Conservation (phyloP, 805 yeast genomes). For the Scheffersomyces spartinae region DNA sequence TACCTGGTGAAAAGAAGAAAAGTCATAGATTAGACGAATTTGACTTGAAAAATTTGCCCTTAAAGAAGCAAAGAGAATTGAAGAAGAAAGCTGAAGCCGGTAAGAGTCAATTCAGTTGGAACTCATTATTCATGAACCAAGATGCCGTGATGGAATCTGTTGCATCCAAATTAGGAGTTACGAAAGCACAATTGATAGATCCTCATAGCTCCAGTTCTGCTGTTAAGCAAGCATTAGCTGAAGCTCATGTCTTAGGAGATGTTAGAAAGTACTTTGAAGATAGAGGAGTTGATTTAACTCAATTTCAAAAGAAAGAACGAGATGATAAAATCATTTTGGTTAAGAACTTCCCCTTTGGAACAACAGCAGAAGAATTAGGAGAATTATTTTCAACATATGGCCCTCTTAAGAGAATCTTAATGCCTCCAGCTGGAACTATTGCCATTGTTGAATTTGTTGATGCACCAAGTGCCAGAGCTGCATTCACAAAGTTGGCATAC, state of each 20-base stretch:
- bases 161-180: conserved; percentile 71
- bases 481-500: conserved; percentile 79
- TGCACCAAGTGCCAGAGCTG: conserved; percentile 74
- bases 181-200: conserved; percentile 76
- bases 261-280: conserved; percentile 79
- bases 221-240: conserved; percentile 94
- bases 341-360: conserved; percentile 86
- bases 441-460: conserved; percentile 88
- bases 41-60: conserved; percentile 80
- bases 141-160: conserved; percentile 91
- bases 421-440: conserved; percentile 96
- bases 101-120: conserved; percentile 87
- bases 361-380: conserved; percentile 67
- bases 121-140: conserved; percentile 77
- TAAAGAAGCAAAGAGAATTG: conserved; percentile 82
- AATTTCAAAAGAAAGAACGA: conserved; percentile 54
- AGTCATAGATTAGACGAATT: conserved; percentile 81
- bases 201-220: conserved; percentile 82
- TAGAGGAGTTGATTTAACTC: conserved; percentile 73
- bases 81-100: conserved; percentile 78
- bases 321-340: conserved; percentile 75
- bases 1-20: conserved; percentile 77
- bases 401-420: conserved; percentile 61
- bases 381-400: conserved; percentile 78
- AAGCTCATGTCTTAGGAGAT: conserved; percentile 88